These are phyloP conservation scores for Casuarina equisetifolia DNA, from an alignment of 306 rosid species.

Conservation along the genomic window DNA sequence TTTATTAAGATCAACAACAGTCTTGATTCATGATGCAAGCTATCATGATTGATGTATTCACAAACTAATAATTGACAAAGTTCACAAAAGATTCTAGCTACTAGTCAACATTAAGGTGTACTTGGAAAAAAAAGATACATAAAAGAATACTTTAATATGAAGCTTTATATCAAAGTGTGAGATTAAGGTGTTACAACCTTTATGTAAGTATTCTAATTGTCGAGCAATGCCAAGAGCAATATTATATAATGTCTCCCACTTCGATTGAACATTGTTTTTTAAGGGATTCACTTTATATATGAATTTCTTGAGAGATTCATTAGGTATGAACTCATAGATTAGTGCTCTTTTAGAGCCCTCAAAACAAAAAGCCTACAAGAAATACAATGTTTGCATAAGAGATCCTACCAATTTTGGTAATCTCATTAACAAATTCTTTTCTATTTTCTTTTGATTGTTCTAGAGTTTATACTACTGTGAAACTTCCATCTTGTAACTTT, in stretches of 20 bases:
- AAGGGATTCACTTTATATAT: background rate
- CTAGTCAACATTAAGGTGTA: too few species aligned
- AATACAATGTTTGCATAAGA: slow-evolving; percentile 31
- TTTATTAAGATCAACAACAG: too few species aligned
- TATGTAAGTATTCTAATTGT: slow-evolving; percentile 29
- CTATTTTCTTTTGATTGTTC: slow-evolving; percentile 24
- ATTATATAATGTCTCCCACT: slow-evolving; percentile 17
- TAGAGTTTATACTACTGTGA: slow-evolving; percentile 40
- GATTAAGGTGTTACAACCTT: slow-evolving; percentile 22
- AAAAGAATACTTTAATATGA: slow-evolving; percentile 8
- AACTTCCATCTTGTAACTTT: slow-evolving; percentile 14
- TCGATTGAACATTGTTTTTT: background rate
- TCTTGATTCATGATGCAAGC: too few species aligned
- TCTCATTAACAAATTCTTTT: slow-evolving; percentile 42
- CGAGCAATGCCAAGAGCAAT: slow-evolving; percentile 31
- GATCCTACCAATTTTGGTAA: slow-evolving; percentile 33
- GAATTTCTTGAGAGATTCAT: slow-evolving; percentile 35
- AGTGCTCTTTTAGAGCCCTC: slow-evolving; percentile 32
- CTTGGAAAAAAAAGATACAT: slow-evolving; percentile 18
- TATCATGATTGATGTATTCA: too few species aligned
- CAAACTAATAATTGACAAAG: too few species aligned
- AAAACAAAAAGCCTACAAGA: slow-evolving; percentile 27
- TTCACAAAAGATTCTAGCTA: too few species aligned
- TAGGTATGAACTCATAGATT: slow-evolving; percentile 30
- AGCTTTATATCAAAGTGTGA: slow-evolving; percentile 33